Evolutionary conservation across 495 filamentous ascomycete species (phyloP).

Genomic region (Copromyces sp.): DNA sequence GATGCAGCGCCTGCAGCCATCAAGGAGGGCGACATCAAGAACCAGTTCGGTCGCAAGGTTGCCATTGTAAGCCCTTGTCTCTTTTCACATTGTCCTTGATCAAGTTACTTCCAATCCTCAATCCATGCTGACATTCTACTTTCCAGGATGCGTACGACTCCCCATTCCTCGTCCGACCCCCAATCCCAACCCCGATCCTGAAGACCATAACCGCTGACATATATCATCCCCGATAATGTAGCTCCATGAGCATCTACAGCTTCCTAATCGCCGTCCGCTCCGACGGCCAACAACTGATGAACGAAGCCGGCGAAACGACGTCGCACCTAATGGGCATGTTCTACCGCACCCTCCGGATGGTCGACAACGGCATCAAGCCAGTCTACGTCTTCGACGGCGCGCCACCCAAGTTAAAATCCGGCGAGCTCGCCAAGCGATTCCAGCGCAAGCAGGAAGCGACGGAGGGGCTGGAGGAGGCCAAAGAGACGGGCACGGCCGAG

Average conservation of each 20-base stretch:
- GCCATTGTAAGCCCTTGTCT: conserved; percentile 62
- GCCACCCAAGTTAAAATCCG: conserved; percentile 92
- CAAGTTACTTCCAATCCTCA: conserved; percentile 5
- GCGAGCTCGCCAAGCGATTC: conserved; percentile 87
- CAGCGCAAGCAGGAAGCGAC: conserved; percentile 82
- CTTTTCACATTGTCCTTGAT: not conserved
- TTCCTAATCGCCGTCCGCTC: conserved; percentile 96
- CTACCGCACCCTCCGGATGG: conserved; percentile 94
- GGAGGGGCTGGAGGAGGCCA: conserved; percentile 85
- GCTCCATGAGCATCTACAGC: conserved; percentile 98
- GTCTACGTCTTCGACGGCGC: conserved; percentile 97
- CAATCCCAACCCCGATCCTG: not conserved
- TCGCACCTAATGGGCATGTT: conserved; percentile 99
- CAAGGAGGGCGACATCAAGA: conserved; percentile 95
- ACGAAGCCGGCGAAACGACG: conserved; percentile 86
- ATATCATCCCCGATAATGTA: conserved; percentile 18
- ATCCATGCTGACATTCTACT: not conserved
- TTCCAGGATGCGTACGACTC: conserved; percentile 71
- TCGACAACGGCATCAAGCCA: conserved; percentile 97
- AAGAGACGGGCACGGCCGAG: conserved; percentile 93
- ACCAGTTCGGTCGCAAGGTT: conserved; percentile 94
- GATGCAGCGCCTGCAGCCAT: conserved; percentile 90
- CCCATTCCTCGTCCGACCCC: not conserved
- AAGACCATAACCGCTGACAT: conserved; percentile 15
- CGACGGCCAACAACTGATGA: conserved; percentile 90